Percentiles rank a stretch among this genome's conserved stretches.
These are phyloP conservation scores for Malassezia vespertilionis DNA, from an alignment of 1,284 basidiomycete genomes.

Conservation along the genomic window DNA sequence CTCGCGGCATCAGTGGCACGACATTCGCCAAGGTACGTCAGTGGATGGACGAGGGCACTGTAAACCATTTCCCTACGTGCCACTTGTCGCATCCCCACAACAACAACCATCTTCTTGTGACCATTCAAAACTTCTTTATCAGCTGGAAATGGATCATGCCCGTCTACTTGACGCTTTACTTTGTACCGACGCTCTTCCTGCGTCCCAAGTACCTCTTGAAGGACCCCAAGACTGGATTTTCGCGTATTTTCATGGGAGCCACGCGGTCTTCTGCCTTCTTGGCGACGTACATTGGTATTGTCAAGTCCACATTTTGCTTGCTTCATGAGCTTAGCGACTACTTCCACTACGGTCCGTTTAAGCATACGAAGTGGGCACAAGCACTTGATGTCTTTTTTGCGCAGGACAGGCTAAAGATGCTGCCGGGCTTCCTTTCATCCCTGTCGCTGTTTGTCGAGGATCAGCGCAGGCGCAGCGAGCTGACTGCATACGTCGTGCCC, in stretches of 20 bases:
- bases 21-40: slow-evolving; percentile 29
- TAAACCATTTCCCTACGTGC: slow-evolving; percentile 25
- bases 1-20: slow-evolving; percentile 33
- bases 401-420: slow-evolving; percentile 53
- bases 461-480: slow-evolving; percentile 64
- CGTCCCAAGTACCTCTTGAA: slow-evolving; percentile 39
- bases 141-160: slow-evolving; percentile 48
- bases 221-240: slow-evolving; percentile 23
- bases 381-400: background rate
- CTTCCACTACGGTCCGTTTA: slow-evolving; percentile 16
- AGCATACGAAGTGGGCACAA: background rate
- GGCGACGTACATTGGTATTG: slow-evolving; percentile 70
- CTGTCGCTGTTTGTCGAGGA: slow-evolving; percentile 78
- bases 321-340: slow-evolving; percentile 56
- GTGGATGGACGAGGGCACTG: slow-evolving; percentile 31
- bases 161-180: slow-evolving; percentile 75
- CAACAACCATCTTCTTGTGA: slow-evolving; percentile 60
- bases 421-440: slow-evolving; percentile 66
- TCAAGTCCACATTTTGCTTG: slow-evolving; percentile 72
- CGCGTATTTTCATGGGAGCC: slow-evolving; percentile 61
- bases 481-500: slow-evolving; percentile 92
- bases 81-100: slow-evolving; percentile 65
- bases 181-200: slow-evolving; percentile 58
- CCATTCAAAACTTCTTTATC: slow-evolving; percentile 66
- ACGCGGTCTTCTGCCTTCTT: slow-evolving; percentile 78